phyloP scores from a whole-genome alignment of 192 early-diverging fungal genomes.

The Rhizophagus clarus region DNA sequence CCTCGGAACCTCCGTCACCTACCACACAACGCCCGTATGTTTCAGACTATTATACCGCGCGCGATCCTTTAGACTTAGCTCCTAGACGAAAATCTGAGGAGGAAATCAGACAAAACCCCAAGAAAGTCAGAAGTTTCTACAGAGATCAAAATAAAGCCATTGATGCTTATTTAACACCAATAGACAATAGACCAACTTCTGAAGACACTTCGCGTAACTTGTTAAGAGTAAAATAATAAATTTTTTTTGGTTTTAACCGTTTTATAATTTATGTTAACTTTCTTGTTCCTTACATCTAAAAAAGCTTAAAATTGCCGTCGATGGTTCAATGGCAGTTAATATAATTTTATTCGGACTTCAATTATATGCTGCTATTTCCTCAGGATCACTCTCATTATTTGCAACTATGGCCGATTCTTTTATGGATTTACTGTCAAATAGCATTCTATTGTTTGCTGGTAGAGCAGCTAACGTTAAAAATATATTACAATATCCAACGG shows the following conservation, averaged over 20 bases:
- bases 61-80: slow-evolving; percentile 47
- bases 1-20: background rate
- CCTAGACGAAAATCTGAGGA: slow-evolving; percentile 51
- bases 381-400: slow-evolving; percentile 74
- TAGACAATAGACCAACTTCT: slow-evolving; percentile 39
- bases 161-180: slow-evolving; percentile 66
- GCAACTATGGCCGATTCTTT: slow-evolving; percentile 81
- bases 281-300: background rate
- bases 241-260: background rate
- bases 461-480: slow-evolving; percentile 62
- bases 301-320: slow-evolving; percentile 70
- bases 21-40: background rate
- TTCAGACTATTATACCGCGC: slow-evolving; percentile 33
- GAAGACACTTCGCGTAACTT: slow-evolving; percentile 43
- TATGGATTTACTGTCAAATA: slow-evolving; percentile 76
- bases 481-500: slow-evolving; percentile 71
- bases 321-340: slow-evolving; percentile 69
- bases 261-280: background rate
- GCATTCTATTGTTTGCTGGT: slow-evolving; percentile 64
- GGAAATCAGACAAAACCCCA: slow-evolving; percentile 46
- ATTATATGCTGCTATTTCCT: slow-evolving; percentile 72
- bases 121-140: slow-evolving; percentile 73
- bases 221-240: slow-evolving; percentile 42
- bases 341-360: slow-evolving; percentile 68
- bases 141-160: slow-evolving; percentile 82